These are phyloP conservation scores for Cystobasidium sp. DNA, from an alignment of 1,284 basidiomycete species.

Conservation along the genomic window DNA sequence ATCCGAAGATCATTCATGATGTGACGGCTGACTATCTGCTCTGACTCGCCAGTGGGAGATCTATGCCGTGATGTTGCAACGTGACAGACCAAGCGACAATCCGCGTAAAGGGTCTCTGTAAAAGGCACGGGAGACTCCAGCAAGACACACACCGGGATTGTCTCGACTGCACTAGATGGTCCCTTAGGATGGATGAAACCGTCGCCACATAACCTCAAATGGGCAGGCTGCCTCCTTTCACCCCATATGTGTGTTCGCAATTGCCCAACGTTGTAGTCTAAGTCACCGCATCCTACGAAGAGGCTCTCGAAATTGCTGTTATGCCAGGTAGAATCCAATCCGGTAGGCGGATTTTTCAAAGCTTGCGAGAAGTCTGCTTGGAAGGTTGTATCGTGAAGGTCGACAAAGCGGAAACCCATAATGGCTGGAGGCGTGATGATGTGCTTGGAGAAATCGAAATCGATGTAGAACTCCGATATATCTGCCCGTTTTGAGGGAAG, in stretches of 20 bases:
- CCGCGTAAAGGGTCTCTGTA: not conserved
- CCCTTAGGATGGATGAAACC: not conserved
- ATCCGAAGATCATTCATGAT: not conserved
- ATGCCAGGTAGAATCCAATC: not conserved
- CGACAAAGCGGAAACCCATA: not conserved
- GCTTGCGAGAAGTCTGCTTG: not conserved
- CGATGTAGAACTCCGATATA: not conserved
- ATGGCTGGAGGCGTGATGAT: not conserved
- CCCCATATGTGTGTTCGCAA: conserved; percentile 1
- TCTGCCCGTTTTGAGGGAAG: not conserved
- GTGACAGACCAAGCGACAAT: no score
- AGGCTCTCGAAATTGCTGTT: not conserved
- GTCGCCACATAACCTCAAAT: not conserved
- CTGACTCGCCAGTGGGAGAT: no score
- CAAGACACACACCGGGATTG: not conserved
- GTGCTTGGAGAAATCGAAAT: not conserved
- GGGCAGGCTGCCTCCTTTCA: not conserved
- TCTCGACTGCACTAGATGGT: not conserved
- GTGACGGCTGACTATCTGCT: not conserved
- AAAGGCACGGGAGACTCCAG: not conserved
- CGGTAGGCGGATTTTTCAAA: not conserved
- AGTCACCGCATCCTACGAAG: not conserved
- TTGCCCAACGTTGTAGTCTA: not conserved
- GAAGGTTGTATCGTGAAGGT: not conserved
- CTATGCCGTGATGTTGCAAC: no score